phyloP scores from a whole-genome alignment of 768 basidiomycete species.

The Hydnum rufescens region DNA sequence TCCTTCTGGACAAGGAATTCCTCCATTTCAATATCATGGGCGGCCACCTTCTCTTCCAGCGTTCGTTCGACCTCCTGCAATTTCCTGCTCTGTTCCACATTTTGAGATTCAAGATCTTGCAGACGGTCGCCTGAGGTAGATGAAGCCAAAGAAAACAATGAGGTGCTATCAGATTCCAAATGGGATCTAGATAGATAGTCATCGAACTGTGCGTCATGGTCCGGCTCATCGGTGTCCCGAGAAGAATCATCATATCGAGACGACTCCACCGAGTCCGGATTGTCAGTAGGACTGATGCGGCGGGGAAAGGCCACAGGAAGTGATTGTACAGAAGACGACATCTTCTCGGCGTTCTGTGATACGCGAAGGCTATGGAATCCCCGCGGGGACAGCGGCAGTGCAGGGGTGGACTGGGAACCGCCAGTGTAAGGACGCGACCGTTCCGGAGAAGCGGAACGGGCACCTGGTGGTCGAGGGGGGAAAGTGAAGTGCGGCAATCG shows the following conservation, averaged over 20 bases:
- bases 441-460: neutral
- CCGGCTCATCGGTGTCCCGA: neutral
- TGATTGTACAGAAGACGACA: no score
- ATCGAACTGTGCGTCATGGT: neutral
- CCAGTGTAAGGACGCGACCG: neutral
- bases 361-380: neutral
- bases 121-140: slow-evolving; percentile 15
- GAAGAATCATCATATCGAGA: neutral
- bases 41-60: slow-evolving; percentile 40
- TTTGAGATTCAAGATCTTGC: slow-evolving; percentile 52
- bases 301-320: no score
- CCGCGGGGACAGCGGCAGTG: neutral
- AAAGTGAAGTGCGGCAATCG: neutral
- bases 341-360: no score
- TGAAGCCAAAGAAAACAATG: neutral
- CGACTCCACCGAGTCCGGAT: neutral
- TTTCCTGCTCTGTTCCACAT: slow-evolving; percentile 55
- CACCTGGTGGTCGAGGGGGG: neutral
- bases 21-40: slow-evolving; percentile 66
- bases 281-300: no score
- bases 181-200: neutral
- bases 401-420: neutral
- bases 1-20: slow-evolving; percentile 61
- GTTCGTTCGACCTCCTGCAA: slow-evolving; percentile 54
- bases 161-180: neutral